These are phyloP conservation scores for Mediolabrus comicus DNA, from an alignment of 108 stramenopile species.

Conservation along the genomic window DNA sequence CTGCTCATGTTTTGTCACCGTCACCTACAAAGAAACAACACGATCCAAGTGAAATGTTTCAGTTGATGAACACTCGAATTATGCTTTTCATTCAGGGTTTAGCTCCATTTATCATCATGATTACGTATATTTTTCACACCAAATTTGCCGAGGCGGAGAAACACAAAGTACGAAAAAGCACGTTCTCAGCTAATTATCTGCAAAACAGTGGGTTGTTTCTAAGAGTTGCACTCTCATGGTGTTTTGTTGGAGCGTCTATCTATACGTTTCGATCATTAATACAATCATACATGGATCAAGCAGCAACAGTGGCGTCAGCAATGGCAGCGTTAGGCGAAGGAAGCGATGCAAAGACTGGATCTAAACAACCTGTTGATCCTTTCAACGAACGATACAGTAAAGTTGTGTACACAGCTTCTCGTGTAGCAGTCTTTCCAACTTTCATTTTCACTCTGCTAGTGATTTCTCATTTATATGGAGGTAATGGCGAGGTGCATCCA, in stretches of 20 bases:
- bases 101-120: conserved; percentile 29
- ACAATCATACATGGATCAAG: conserved; percentile 42
- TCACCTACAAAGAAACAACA: conserved; percentile 20
- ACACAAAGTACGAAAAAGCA: conserved; percentile 5
- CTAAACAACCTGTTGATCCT: conserved; percentile 14
- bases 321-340: conserved; percentile 12
- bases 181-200: conserved; percentile 28
- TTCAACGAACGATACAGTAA: conserved; percentile 29
- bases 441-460: conserved; percentile 32
- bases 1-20: conserved; percentile 28
- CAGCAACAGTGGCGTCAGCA: conserved; percentile 21
- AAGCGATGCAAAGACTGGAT: neutral
- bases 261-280: conserved; percentile 32
- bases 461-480: conserved; percentile 39
- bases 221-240: conserved; percentile 27
- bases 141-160: conserved; percentile 15
- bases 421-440: conserved; percentile 27
- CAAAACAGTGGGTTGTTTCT: conserved; percentile 38
- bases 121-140: conserved; percentile 22
- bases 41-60: conserved; percentile 32
- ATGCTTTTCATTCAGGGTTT: conserved; percentile 40
- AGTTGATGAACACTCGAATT: conserved; percentile 27
- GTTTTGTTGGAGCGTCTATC: conserved; percentile 27
- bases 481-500: conserved; percentile 25
- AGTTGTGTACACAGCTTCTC: conserved; percentile 30